Percentiles rank a stretch among this genome's conserved stretches.
Conservation (phyloP, 352 stramenopile genomes). For the Globisporangium paroecandrum region DNA sequence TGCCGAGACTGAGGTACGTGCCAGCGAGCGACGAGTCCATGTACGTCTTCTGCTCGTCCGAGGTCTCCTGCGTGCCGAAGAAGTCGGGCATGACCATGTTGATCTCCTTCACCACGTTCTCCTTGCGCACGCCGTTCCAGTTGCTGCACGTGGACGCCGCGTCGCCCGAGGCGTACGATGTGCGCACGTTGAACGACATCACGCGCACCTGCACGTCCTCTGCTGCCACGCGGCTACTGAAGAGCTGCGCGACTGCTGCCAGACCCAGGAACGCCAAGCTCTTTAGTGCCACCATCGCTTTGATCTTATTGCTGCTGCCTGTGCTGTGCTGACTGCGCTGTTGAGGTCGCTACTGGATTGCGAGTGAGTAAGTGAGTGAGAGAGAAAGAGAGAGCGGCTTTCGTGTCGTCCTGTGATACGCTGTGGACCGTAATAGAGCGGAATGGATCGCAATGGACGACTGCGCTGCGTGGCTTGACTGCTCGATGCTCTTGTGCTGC, state of each 20-base stretch:
- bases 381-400: background rate
- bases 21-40: conserved; percentile 48
- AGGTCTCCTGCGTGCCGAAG: conserved; percentile 80
- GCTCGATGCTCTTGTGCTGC: background rate
- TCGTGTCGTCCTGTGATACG: background rate
- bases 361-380: background rate
- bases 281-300: conserved; percentile 2
- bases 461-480: background rate
- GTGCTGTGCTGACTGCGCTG: background rate
- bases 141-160: conserved; percentile 40
- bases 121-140: conserved; percentile 63
- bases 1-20: conserved; percentile 64
- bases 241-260: conserved; percentile 10
- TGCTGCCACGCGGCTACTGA: conserved; percentile 14
- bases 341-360: background rate
- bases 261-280: conserved; percentile 3
- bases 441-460: background rate
- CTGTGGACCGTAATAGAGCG: background rate
- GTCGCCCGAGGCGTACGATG: conserved; percentile 50
- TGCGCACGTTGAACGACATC: conserved; percentile 83
- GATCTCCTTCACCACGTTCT: conserved; percentile 60
- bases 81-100: conserved; percentile 56
- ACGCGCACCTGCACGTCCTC: conserved; percentile 46
- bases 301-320: background rate
- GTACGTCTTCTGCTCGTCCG: conserved; percentile 58